Evolutionary conservation across 768 basidiomycete species (phyloP), one percentile per base, ranked within the genome.

Genomic region (Rhodotorula diobovata): DNA sequence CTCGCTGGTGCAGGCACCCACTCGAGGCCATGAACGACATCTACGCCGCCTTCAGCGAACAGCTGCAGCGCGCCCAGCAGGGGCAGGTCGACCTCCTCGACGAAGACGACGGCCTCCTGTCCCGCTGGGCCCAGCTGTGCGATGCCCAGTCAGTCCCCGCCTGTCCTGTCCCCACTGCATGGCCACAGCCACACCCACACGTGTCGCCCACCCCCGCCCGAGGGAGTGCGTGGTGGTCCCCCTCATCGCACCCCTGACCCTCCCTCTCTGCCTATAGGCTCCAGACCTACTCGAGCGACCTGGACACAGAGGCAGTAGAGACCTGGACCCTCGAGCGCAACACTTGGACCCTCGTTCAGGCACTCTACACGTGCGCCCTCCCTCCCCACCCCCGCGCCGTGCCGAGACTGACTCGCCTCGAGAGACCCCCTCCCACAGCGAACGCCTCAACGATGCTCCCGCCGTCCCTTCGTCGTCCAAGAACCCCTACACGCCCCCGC

Each of bases 401-500:
- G 15, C 10, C 50, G n/a, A n/a, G 23, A n/a, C 21, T 34, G 21
- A 50, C 53, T 34, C 23, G 21, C 4, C 34, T n/a, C 16, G 11
- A 12, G 12, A 12, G 12, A 55, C 58, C 57, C 34, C 30, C 32
- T 16, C 14, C 56, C 32, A 10, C 67, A 68, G 69, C 12, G 67
- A 71, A 21, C 71, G 67, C 37, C 55, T 69, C 8, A 50, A 35
- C 58, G 69, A 61, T 2, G n/a, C 23, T 0, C 61, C 61, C 6
- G 53, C 53, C 16, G 55, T 63, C 14, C 65, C 72, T 2, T 66
- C 66, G 0, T 63, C 68, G 2, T 41, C 48, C 77, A 83, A 4
- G 72, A 93, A 94, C 77, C 90, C 91, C 0, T 93, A 92, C 80
- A 89, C 89, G 0, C 90, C 92, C 0, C 87, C 89, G 0, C 84